These are phyloP conservation scores for Thraustotheca clavata DNA, from an alignment of 352 stramenopile species.

Conservation along the genomic window DNA sequence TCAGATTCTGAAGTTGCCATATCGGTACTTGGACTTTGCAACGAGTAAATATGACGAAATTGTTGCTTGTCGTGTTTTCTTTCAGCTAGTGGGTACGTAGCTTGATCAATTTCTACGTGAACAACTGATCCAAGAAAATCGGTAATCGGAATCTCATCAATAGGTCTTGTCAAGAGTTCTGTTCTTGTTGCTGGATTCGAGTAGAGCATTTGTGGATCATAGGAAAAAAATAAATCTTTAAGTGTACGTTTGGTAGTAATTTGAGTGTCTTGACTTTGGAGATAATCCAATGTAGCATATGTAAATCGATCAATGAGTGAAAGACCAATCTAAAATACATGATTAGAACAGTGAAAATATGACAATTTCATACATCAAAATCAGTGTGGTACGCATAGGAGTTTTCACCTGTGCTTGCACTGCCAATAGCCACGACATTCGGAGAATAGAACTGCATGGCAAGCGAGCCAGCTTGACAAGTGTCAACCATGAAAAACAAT, in stretches of 20 bases:
- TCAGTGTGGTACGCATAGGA: conserved; percentile 92
- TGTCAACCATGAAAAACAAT: conserved; percentile 97
- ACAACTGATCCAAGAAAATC: conserved; percentile 86
- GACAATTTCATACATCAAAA: conserved; percentile 35
- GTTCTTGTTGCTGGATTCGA: conserved; percentile 72
- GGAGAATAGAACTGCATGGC: conserved; percentile 74
- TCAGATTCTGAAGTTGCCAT: too few relatives aligned
- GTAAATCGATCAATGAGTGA: conserved; percentile 87
- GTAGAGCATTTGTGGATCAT: conserved; percentile 74
- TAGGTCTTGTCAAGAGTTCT: conserved; percentile 57
- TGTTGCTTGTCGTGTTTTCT: neutral
- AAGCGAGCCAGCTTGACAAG: conserved; percentile 93
- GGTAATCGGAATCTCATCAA: conserved; percentile 71
- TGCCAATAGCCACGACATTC: conserved; percentile 91
- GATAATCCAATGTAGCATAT: conserved; percentile 81
- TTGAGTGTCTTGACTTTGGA: conserved; percentile 52
- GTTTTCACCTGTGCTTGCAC: conserved; percentile 87
- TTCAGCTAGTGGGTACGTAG: conserved; percentile 63
- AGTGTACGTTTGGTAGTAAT: conserved; percentile 52
- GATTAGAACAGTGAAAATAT: conserved; percentile 23
- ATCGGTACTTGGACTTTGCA: too few relatives aligned
- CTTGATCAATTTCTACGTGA: conserved; percentile 64
- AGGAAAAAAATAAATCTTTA: conserved; percentile 67
- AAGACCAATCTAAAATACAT: conserved; percentile 48
- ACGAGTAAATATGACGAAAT: too few relatives aligned